Percentiles rank a stretch among this genome's conserved stretches.
phyloP scores from a whole-genome alignment of 495 filamentous ascomycete genomes.

The Lindgomyces ingoldianus region DNA sequence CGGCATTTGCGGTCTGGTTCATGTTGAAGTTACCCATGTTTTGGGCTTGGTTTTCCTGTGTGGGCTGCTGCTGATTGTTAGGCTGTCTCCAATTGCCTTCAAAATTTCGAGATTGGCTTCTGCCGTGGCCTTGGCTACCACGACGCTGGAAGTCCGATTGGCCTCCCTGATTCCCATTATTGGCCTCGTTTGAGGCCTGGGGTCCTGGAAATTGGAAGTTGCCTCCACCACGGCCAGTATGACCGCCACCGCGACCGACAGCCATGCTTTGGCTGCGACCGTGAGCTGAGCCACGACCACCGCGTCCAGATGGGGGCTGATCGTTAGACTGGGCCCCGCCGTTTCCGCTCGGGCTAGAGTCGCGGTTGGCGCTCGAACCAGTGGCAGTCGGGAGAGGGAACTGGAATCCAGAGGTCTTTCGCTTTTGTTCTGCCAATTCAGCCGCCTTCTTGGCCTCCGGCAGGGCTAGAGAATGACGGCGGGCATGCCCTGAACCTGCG shows the following conservation, averaged over 20 bases:
- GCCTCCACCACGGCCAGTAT: slow-evolving; percentile 60
- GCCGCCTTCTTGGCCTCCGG: slow-evolving; percentile 98
- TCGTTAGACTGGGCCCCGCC: slow-evolving; percentile 46
- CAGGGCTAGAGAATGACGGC: slow-evolving; percentile 90
- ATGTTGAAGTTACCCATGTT: slow-evolving; percentile 68
- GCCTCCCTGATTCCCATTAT: slow-evolving; percentile 43
- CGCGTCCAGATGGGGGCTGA: slow-evolving; percentile 33
- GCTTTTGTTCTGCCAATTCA: slow-evolving; percentile 93
- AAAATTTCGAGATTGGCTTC: slow-evolving; percentile 86
- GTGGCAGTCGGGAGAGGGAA: slow-evolving; percentile 80
- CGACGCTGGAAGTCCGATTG: slow-evolving; percentile 71
- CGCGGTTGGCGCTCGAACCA: slow-evolving; percentile 48
- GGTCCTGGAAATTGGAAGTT: slow-evolving; percentile 70
- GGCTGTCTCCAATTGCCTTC: slow-evolving; percentile 97
- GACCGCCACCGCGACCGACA: slow-evolving; percentile 58
- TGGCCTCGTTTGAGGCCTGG: slow-evolving; percentile 55
- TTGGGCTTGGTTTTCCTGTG: slow-evolving; percentile 43
- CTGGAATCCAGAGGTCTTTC: slow-evolving; percentile 90
- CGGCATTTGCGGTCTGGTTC: slow-evolving; percentile 51
- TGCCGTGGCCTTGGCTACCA: slow-evolving; percentile 71
- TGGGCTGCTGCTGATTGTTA: slow-evolving; percentile 58
- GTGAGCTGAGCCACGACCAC: slow-evolving; percentile 56
- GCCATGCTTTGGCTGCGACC: slow-evolving; percentile 73
- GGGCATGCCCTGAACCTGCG: slow-evolving; percentile 77
- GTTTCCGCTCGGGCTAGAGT: slow-evolving; percentile 50